phyloP scores from a whole-genome alignment of 768 basidiomycete genomes.

The Suillus luteus region DNA sequence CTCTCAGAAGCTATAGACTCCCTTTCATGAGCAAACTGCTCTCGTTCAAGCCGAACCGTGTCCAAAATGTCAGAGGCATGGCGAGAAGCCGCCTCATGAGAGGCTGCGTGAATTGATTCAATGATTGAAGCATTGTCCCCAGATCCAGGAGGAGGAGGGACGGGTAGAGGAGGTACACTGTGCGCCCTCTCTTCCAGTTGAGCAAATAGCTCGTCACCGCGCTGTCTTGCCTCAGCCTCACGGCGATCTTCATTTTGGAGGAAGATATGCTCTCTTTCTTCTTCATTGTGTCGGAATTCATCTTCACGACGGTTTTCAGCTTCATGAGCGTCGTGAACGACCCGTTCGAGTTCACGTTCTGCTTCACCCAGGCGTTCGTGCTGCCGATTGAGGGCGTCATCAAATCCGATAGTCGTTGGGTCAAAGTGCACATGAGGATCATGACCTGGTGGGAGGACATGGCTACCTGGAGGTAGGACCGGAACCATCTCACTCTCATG shows the following conservation, averaged over 20 bases:
- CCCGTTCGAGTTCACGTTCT: slow-evolving; percentile 50
- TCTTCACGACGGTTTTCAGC: slow-evolving; percentile 66
- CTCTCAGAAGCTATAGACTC: slow-evolving; percentile 58
- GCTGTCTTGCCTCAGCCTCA: slow-evolving; percentile 53
- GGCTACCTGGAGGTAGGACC: slow-evolving; percentile 20
- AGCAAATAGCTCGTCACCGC: slow-evolving; percentile 25
- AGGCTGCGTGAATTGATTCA: slow-evolving; percentile 42
- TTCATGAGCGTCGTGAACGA: slow-evolving; percentile 51
- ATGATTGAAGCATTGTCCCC: slow-evolving; percentile 35
- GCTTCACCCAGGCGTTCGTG: slow-evolving; percentile 59
- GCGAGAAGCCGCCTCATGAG: slow-evolving; percentile 55
- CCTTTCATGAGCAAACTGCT: slow-evolving; percentile 56
- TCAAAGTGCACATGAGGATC: slow-evolving; percentile 14
- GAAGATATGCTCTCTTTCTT: slow-evolving; percentile 63
- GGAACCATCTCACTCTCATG: slow-evolving; percentile 30
- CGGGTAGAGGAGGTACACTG: slow-evolving; percentile 24
- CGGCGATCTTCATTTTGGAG: slow-evolving; percentile 59
- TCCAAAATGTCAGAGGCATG: slow-evolving; percentile 61
- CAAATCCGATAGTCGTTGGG: slow-evolving; percentile 34
- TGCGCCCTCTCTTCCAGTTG: slow-evolving; percentile 33
- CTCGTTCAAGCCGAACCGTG: slow-evolving; percentile 58
- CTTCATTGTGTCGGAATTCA: slow-evolving; percentile 66
- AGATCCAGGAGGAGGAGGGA: slow-evolving; percentile 17
- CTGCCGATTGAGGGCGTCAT: slow-evolving; percentile 48
- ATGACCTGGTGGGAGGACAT: slow-evolving; percentile 17